phyloP scores from a whole-genome alignment of 139 green algal genomes.

The Chlorella sp. region DNA sequence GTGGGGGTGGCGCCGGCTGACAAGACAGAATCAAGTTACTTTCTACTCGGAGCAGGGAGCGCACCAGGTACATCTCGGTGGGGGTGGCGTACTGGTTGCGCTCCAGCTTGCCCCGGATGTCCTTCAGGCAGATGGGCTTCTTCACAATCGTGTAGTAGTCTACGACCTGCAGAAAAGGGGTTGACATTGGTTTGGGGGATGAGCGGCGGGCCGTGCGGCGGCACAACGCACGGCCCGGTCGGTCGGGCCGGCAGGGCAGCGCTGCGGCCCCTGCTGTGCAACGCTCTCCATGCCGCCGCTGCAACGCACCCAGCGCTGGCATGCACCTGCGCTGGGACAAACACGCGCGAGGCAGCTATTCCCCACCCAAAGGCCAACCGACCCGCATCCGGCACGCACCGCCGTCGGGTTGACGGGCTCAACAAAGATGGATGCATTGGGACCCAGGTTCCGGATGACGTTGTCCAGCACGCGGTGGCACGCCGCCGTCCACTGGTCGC shows the following conservation, averaged over 20 bases:
- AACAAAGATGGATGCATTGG: conserved; percentile 22
- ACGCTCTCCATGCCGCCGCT: too few relatives aligned
- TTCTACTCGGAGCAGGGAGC: too few relatives aligned
- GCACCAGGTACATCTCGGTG: conserved; percentile 34
- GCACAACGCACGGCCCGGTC: not conserved
- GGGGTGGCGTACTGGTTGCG: conserved; percentile 19
- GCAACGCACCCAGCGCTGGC: too few relatives aligned
- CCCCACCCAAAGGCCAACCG: not conserved
- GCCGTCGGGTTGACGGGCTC: conserved; percentile 4
- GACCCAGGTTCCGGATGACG: conserved; percentile 21
- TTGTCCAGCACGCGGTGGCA: conserved; percentile 35
- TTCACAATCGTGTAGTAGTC: conserved; percentile 43
- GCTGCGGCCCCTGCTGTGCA: too few relatives aligned
- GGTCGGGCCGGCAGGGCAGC: not conserved
- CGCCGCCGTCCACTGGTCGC: conserved; percentile 4
- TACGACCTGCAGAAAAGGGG: not conserved
- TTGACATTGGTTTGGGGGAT: not conserved
- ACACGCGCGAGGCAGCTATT: not conserved
- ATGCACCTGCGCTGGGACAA: not conserved
- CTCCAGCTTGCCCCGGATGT: conserved; percentile 20
- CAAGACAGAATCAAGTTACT: too few relatives aligned
- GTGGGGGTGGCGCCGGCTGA: too few relatives aligned
- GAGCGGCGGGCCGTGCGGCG: not conserved
- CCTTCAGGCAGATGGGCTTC: conserved; percentile 33
- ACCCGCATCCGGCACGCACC: not conserved